Conservation (phyloP, 176 grass and related monocot species). For the barley (Hordeum vulgare) region MorexV3_pseudomolecules_assembly NC_058522.1:427001461-427001960, state of each 20-base stretch:
- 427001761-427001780: neutral
- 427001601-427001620: neutral
- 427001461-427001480: neutral
- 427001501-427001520: neutral
- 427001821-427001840: neutral
- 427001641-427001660: neutral
- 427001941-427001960: neutral
- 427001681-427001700: neutral
- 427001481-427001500: constrained; percentile 3
- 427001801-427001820: neutral
- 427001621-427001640: neutral
- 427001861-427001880: neutral
- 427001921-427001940: neutral
- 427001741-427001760: neutral
- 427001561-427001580: constrained; percentile 1
- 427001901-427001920: neutral
- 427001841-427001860: neutral
- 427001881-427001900: neutral
- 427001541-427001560: neutral
- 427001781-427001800: neutral
- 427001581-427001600: neutral
- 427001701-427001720: neutral
- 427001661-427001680: neutral
- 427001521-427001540: neutral
- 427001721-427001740: neutral